Conservation (phyloP, 352 stramenopile species). For the Nothophytophthora sp. region DNA sequence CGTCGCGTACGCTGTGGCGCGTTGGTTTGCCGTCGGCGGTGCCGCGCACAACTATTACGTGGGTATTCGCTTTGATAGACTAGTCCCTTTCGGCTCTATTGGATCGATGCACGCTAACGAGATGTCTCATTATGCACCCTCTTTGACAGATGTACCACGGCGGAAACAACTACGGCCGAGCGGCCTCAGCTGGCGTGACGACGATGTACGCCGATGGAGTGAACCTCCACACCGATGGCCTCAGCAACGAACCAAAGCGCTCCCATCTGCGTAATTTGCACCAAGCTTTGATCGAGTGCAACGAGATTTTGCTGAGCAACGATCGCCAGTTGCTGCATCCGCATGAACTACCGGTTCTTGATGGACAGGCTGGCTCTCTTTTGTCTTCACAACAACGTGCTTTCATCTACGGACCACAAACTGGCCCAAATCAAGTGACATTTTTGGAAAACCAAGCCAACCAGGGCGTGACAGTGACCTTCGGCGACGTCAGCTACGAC, state of each 20-base stretch:
- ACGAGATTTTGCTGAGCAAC: conserved; percentile 46
- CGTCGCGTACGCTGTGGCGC: conserved; percentile 58
- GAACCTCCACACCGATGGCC: conserved; percentile 62
- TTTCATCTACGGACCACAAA: conserved; percentile 45
- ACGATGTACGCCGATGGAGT: conserved; percentile 75
- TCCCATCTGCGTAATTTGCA: conserved; percentile 68
- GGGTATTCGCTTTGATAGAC: conserved; percentile 10
- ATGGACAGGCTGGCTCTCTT: not conserved
- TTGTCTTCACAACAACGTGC: conserved; percentile 34
- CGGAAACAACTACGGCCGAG: conserved; percentile 74
- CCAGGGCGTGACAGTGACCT: conserved; percentile 31
- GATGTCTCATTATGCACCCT: not conserved
- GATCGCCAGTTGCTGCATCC: conserved; percentile 54
- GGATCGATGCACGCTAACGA: too few species aligned
- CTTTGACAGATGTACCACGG: conserved; percentile 71
- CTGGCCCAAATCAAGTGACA: conserved; percentile 25
- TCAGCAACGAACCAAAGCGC: conserved; percentile 75
- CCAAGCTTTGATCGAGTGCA: conserved; percentile 53
- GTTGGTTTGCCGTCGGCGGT: conserved; percentile 70
- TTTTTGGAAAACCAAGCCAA: conserved; percentile 62
- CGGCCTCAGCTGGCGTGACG: conserved; percentile 58
- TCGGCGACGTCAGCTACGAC: conserved; percentile 32
- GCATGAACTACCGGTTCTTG: conserved; percentile 15
- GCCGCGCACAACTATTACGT: conserved; percentile 78
- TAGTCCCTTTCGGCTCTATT: too few species aligned